Percentiles rank a stretch among this genome's conserved stretches.
phyloP scores from a whole-genome alignment of 176 grass and related monocot species.

The Rhynchospora tenuis region DNA sequence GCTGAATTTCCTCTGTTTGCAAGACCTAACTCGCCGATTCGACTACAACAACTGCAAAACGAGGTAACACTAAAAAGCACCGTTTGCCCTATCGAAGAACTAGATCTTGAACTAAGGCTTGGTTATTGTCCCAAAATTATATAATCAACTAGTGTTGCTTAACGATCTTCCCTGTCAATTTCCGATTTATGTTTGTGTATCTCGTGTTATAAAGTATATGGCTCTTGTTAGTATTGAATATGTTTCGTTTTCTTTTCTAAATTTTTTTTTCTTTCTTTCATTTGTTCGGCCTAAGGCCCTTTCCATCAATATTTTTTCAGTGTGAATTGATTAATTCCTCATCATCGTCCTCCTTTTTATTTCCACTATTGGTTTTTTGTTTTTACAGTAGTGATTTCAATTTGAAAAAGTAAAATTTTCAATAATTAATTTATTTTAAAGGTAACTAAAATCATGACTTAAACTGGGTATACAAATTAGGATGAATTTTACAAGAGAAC shows the following conservation, averaged over 20 bases:
- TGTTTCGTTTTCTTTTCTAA: neutral
- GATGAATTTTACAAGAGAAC: too few species aligned
- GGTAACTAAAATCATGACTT: too few species aligned
- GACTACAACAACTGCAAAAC: conserved; percentile 33
- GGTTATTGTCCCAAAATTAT: conserved; percentile 43
- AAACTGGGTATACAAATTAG: too few species aligned
- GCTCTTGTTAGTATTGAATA: conserved; percentile 12
- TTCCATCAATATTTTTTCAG: neutral
- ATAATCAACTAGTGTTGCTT: neutral
- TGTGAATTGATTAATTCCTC: neutral
- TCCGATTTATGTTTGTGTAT: neutral
- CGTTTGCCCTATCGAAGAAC: conserved; percentile 27
- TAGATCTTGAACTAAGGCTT: conserved; percentile 83
- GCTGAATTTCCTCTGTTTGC: conserved; percentile 21
- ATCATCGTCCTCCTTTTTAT: neutral
- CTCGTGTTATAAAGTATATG: neutral
- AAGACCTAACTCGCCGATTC: neutral
- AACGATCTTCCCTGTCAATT: neutral
- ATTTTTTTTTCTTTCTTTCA: conserved; percentile 16
- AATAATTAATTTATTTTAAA: too few species aligned
- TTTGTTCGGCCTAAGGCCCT: conserved; percentile 22
- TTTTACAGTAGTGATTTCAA: neutral
- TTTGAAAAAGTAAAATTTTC: too few species aligned
- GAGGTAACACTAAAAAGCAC: conserved; percentile 28
- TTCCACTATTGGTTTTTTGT: neutral